phyloP scores from a whole-genome alignment of 192 early-diverging fungal species.

The Rhizoclosmatium globosum region DNA sequence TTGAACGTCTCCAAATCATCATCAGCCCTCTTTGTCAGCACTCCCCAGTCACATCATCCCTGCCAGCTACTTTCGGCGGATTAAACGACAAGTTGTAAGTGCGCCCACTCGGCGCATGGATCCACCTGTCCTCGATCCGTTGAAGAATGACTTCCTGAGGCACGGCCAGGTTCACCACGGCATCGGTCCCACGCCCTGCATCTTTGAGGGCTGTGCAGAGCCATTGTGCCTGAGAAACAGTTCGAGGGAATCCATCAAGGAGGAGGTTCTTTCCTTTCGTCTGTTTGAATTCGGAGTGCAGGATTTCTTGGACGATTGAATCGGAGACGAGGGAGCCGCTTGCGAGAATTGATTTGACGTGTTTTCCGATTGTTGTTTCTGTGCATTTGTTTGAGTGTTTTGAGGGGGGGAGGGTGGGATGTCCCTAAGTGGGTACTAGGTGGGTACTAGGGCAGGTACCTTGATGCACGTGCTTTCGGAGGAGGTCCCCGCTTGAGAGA shows the following conservation, averaged over 20 bases:
- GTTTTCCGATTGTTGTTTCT: conserved; percentile 59
- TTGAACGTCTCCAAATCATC: conserved; percentile 66
- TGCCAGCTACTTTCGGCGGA: conserved; percentile 80
- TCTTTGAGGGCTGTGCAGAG: neutral
- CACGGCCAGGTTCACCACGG: conserved; percentile 89
- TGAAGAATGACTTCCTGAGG: conserved; percentile 76
- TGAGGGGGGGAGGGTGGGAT: conserved; percentile 2
- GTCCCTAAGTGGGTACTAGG: neutral
- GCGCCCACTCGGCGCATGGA: conserved; percentile 82
- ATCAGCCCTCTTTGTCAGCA: conserved; percentile 84
- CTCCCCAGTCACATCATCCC: conserved; percentile 97
- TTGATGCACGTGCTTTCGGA: conserved; percentile 82
- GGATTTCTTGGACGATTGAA: conserved; percentile 69
- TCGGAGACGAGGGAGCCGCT: conserved; percentile 74
- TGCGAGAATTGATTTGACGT: conserved; percentile 52
- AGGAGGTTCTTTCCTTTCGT: conserved; percentile 35
- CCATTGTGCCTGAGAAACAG: conserved; percentile 77
- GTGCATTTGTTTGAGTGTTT: neutral
- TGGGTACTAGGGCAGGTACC: conserved; percentile 66
- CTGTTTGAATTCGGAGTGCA: conserved; percentile 67
- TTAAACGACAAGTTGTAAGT: conserved; percentile 96
- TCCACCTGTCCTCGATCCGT: conserved; percentile 90
- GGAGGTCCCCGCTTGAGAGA: conserved; percentile 88
- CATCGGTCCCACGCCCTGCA: neutral
- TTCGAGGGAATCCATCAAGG: conserved; percentile 83